Evolutionary conservation across 2,329 filamentous ascomycete species (phyloP).

Genomic region (Colletotrichum nymphaeae): DNA sequence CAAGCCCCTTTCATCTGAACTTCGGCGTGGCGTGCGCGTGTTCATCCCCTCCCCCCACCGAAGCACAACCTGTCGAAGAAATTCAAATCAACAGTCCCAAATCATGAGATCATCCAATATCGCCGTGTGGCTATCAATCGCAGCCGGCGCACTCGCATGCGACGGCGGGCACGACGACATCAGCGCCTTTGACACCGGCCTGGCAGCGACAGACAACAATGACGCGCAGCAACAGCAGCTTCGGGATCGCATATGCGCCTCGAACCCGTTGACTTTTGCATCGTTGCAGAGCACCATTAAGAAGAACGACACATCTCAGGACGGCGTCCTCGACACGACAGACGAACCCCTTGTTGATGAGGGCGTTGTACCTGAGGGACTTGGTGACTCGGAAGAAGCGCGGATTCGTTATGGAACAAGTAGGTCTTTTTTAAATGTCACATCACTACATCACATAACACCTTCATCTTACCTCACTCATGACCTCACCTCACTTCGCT

Average conservation of each 20-base stretch:
- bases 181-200: not conserved
- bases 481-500: not conserved
- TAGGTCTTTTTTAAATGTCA: not conserved
- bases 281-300: not conserved
- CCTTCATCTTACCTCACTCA: not conserved
- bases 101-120: slow-evolving; percentile 25
- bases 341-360: slow-evolving; percentile 2
- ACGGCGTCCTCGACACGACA: not conserved
- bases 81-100: not conserved
- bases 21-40: not conserved
- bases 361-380: not conserved
- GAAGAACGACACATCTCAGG: not conserved
- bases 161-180: slow-evolving; percentile 1
- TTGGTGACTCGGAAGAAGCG: slow-evolving; percentile 17
- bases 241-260: slow-evolving; percentile 2
- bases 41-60: not conserved
- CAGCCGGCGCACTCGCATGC: not conserved
- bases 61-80: not conserved
- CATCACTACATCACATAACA: not conserved
- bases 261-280: not conserved
- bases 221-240: not conserved
- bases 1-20: slow-evolving; percentile 7
- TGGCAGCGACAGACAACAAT: not conserved
- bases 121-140: slow-evolving; percentile 23
- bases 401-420: slow-evolving; percentile 28